Conservation (phyloP, 139 green algal genomes). For the Nannochloris sp. region DNA sequence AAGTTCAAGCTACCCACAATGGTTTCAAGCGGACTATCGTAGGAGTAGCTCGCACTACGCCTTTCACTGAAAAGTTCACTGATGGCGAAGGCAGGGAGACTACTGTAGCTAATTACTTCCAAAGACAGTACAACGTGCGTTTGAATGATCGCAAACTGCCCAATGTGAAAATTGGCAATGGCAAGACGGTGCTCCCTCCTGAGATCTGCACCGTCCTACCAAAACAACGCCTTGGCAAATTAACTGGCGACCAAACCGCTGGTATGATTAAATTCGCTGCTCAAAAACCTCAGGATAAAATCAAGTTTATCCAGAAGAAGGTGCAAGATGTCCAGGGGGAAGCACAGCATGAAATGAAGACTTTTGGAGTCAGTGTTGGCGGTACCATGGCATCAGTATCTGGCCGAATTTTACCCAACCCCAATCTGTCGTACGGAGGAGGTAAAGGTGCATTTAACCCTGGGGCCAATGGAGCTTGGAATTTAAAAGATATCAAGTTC, state of each 20-base stretch:
- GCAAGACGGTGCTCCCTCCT: conserved; percentile 33
- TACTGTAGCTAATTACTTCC: not conserved
- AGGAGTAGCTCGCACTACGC: not conserved
- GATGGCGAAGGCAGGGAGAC: not conserved
- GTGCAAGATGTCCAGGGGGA: not conserved
- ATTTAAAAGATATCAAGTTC: conserved; percentile 24
- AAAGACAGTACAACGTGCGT: not conserved
- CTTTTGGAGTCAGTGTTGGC: conserved; percentile 26
- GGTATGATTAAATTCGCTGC: conserved; percentile 49
- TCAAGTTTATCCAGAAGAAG: not conserved
- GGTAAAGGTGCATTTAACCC: not conserved
- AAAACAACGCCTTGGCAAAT: conserved; percentile 33
- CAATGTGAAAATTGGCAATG: conserved; percentile 43
- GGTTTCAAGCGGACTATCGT: conserved; percentile 23
- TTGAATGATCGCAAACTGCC: conserved; percentile 36
- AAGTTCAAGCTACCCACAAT: conserved; percentile 18
- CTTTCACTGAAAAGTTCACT: not conserved
- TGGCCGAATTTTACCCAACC: conserved; percentile 40
- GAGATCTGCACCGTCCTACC: conserved; percentile 46
- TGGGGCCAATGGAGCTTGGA: conserved; percentile 17
- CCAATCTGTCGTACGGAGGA: conserved; percentile 34
- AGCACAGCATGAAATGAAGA: conserved; percentile 1
- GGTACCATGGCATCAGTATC: conserved; percentile 19
- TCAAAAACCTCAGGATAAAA: conserved; percentile 22
- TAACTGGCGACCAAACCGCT: conserved; percentile 36